Percentiles rank a stretch among this genome's conserved stretches.
These are phyloP conservation scores for Salvia splendens DNA, from an alignment of 257 asterid species.

Conservation along the genomic window DNA sequence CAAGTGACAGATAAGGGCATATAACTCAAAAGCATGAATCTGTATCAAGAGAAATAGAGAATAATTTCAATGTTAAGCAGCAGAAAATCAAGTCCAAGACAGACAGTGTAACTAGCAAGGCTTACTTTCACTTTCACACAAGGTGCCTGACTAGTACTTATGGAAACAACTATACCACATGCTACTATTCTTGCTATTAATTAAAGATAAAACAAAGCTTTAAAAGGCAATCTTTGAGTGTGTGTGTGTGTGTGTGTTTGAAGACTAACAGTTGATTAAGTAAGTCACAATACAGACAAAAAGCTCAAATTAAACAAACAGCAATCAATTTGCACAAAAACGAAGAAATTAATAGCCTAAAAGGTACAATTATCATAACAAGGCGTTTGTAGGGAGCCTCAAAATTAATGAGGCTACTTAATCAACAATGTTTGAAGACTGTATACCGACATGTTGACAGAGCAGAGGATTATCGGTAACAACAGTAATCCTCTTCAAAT, in stretches of 20 bases:
- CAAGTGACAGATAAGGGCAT: neutral
- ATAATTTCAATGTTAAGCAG: neutral
- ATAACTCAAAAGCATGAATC: neutral
- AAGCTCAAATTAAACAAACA: neutral
- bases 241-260: neutral
- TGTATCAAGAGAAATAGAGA: neutral
- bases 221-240: neutral
- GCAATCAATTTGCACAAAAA: neutral
- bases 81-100: neutral
- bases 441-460: conserved; percentile 38
- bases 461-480: conserved; percentile 35
- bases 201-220: neutral
- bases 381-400: neutral
- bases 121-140: neutral
- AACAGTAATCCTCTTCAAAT: conserved; percentile 42
- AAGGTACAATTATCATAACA: neutral
- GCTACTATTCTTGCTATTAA: no score
- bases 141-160: neutral
- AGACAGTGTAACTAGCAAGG: neutral
- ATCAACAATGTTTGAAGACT: neutral
- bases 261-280: neutral
- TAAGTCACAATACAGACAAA: neutral
- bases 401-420: neutral
- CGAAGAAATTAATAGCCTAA: neutral
- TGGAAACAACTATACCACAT: no score